phyloP scores from a whole-genome alignment of 2,329 filamentous ascomycete species.

The Sporothrix globosa region DNA sequence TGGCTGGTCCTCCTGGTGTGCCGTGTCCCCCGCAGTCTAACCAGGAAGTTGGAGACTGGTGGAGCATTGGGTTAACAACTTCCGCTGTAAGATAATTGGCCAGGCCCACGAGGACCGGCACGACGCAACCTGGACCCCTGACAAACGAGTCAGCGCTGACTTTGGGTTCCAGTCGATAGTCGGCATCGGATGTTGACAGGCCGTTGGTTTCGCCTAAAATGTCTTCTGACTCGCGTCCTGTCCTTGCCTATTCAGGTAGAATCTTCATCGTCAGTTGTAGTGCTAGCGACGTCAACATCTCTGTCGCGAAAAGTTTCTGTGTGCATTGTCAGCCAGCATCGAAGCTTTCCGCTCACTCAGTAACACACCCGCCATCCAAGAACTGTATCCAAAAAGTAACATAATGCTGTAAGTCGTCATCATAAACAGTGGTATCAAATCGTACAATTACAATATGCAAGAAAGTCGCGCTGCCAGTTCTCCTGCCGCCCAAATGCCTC shows the following conservation, averaged over 20 bases:
- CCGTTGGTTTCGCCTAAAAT: neutral
- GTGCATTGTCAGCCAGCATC: no score
- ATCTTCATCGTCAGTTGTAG: neutral
- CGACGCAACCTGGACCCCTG: neutral
- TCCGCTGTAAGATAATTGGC: slow-evolving; percentile 30
- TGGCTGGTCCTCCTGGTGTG: neutral
- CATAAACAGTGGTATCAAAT: slow-evolving; percentile 18
- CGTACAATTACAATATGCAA: slow-evolving; percentile 19
- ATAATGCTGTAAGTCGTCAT: neutral
- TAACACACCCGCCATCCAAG: no score
- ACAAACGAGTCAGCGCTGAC: slow-evolving; percentile 8
- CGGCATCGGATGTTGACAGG: slow-evolving; percentile 1
- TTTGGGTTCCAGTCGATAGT: neutral
- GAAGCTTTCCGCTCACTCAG: no score
- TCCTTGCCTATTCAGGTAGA: neutral
- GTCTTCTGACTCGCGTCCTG: neutral
- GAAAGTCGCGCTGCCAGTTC: neutral
- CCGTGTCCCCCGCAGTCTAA: neutral
- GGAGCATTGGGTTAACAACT: slow-evolving; percentile 9
- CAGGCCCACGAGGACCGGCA: neutral
- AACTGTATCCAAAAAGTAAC: neutral
- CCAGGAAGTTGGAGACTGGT: neutral
- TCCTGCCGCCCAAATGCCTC: neutral
- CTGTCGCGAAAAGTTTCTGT: neutral
- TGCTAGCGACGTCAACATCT: neutral